Evolutionary conservation across 2,329 filamentous ascomycete genomes (phyloP), one percentile per base, ranked within the genome.

Genomic region (Colletotrichum sp.): DNA sequence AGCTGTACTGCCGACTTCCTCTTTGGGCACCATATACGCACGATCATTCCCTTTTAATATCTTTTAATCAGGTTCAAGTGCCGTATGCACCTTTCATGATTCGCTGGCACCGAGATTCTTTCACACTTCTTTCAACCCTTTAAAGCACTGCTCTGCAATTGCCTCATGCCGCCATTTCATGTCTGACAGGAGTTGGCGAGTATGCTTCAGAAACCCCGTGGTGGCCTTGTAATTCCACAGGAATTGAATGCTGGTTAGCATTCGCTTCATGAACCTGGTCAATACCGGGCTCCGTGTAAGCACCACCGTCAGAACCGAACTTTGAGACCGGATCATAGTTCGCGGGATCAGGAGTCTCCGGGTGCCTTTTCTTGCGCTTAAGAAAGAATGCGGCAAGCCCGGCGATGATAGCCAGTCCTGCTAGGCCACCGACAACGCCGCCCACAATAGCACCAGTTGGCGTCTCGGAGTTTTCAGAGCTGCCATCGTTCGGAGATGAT

Each of bases 371-470:
- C 39, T 48, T 48, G 0, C 39, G 19, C 19, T 48, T 48, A 1
- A 48, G 39, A 2, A 48, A n/a, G 19, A 48, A n/a, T 4, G 19
- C 39, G 19, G 19, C 39, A 48, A 48, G 39, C 39, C 19, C 39
- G 3, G 39, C 39, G 19, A 48, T 12, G 3, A n/a, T 0, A n/a
- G 39, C 5, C 0, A 48, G 5, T 4, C 39, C 39, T 11, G 9
- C 39, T 12, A 48, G 19, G 11, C 39, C 39, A 0, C 39, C 39
- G 0, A 48, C 9, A 48, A 48, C 0, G 0, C 19, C 39, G 19
- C 39, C 39, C 3, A 48, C 39, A 48, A 48, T 48, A 3, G 39
- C 39, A 12, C 39, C 39, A 5, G 39, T 48, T 1, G 19, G 39
- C 39, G 3, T 48, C 39, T 19, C 19, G 0, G 39, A n/a, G 2